Evolutionary conservation across 164 flowering plant genomes (phyloP).

Genomic region (Aristolochia contorta): DNA sequence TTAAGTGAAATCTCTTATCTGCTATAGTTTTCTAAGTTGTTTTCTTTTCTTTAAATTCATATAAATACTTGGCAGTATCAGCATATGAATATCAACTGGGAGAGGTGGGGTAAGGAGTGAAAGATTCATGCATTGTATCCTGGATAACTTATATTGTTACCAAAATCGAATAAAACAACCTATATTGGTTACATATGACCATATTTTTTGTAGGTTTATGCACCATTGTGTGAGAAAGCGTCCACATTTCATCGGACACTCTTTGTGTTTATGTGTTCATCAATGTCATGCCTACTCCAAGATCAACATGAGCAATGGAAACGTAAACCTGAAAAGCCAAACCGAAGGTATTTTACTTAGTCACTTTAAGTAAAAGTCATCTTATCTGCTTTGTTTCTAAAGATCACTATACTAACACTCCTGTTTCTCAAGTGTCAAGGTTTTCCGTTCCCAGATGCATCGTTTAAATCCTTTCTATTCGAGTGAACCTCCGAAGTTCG

Average conservation of each 20-base stretch:
- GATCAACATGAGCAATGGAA: constrained; percentile 89
- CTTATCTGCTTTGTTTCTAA: neutral
- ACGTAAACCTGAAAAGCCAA: constrained; percentile 35
- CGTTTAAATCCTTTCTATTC: constrained; percentile 68
- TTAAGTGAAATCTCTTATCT: too few species aligned
- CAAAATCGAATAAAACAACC: too few species aligned
- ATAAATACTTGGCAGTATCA: too few species aligned
- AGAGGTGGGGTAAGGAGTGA: too few species aligned
- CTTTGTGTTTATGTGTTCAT: constrained; percentile 75
- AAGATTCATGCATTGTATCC: too few species aligned
- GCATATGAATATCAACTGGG: too few species aligned
- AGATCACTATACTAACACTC: constrained; percentile 8
- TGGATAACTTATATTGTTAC: too few species aligned
- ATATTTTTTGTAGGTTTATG: constrained; percentile 51
- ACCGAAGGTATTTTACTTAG: constrained; percentile 44
- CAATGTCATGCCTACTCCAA: constrained; percentile 71
- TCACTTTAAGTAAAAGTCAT: neutral
- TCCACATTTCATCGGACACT: constrained; percentile 71
- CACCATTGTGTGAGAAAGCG: constrained; percentile 51
- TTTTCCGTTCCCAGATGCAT: constrained; percentile 74
- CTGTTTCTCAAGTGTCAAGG: constrained; percentile 66
- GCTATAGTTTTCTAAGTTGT: too few species aligned
- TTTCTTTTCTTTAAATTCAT: too few species aligned
- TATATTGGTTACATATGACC: too few species aligned
- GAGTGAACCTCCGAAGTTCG: constrained; percentile 42